Conservation (phyloP, 2,329 filamentous ascomycete species). For the Colletotrichum sp. region DNA sequence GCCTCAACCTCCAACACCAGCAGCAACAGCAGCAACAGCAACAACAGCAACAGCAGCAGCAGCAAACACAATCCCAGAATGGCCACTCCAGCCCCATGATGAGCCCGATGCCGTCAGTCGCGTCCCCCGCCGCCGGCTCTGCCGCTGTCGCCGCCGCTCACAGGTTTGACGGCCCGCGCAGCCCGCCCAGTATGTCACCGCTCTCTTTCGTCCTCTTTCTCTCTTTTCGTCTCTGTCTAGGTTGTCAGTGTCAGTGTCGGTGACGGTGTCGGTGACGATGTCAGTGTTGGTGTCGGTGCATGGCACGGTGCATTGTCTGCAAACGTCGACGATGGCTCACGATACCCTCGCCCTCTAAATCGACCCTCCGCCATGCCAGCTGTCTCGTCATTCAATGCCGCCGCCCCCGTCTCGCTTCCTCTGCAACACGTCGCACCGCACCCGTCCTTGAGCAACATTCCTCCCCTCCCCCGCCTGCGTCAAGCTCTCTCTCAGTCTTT, state of each 20-base stretch:
- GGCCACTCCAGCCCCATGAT: conserved; percentile 34
- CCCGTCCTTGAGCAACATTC: conserved; percentile 14
- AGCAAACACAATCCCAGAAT: conserved; percentile 28
- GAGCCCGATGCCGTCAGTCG: conserved; percentile 36
- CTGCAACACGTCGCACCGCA: conserved; percentile 19
- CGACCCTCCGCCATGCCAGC: not conserved
- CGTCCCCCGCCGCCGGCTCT: conserved; percentile 13
- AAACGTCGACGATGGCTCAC: not conserved
- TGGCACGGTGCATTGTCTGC: not conserved
- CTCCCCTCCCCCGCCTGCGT: not conserved
- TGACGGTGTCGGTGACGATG: not conserved
- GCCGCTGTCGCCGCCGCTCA: conserved; percentile 5
- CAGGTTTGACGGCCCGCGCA: conserved; percentile 65
- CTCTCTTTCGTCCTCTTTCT: not conserved
- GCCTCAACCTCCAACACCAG: conserved; percentile 54
- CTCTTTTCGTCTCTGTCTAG: not conserved
- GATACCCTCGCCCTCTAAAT: not conserved
- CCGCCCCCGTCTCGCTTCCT: not conserved
- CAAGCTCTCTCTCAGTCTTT: not conserved
- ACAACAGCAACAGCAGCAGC: not conserved
- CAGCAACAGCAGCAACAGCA: not conserved
- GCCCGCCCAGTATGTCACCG: conserved; percentile 64
- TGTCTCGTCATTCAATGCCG: not conserved
- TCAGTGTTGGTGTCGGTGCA: not conserved
- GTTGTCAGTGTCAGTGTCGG: not conserved